phyloP scores from a whole-genome alignment of 257 asterid species.

The Echium plantagineum region DNA sequence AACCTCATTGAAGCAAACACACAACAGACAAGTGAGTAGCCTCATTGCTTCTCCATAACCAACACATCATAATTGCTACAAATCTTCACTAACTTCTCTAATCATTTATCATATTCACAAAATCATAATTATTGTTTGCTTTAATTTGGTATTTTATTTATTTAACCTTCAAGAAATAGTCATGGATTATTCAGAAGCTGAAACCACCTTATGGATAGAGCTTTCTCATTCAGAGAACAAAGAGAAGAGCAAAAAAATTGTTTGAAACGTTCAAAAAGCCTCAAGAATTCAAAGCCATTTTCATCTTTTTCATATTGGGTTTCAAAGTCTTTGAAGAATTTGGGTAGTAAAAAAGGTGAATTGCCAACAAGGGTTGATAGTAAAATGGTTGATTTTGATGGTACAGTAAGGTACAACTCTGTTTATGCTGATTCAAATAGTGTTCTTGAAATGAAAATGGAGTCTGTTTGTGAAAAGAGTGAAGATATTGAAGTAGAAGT shows the following conservation, averaged over 20 bases:
- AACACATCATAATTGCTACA: too few species aligned
- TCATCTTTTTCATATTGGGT: not conserved
- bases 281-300: not conserved
- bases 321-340: not conserved
- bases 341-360: conserved; percentile 15
- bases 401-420: conserved; percentile 41
- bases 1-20: too few species aligned
- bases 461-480: conserved; percentile 13
- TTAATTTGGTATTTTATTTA: conserved; percentile 7
- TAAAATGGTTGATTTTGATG: conserved; percentile 22
- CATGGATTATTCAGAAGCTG: conserved; percentile 28
- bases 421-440: conserved; percentile 40
- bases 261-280: not conserved
- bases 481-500: conserved; percentile 9
- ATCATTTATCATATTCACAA: not conserved
- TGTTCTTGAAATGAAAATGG: conserved; percentile 29
- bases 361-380: conserved; percentile 22
- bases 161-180: conserved; percentile 18
- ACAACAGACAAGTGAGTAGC: too few species aligned
- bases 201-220: conserved; percentile 17
- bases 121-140: conserved; percentile 5
- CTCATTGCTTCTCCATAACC: too few species aligned
- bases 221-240: not conserved
- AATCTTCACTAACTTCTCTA: too few species aligned
- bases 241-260: not conserved